phyloP scores from a whole-genome alignment of 345 rosid species.

The Eucalyptus pauciflora region DNA sequence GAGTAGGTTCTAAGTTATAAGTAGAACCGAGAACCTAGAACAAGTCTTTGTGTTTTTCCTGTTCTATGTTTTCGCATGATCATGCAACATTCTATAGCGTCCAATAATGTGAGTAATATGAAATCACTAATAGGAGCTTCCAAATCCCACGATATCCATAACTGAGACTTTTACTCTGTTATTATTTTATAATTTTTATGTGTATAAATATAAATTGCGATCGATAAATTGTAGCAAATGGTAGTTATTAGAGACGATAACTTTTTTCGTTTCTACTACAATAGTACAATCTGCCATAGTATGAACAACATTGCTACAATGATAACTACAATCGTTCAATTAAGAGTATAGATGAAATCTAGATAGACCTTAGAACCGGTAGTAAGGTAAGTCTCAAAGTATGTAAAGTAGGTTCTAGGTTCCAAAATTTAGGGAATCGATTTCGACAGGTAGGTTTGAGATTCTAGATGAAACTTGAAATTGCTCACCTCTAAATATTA shows the following conservation, averaged over 20 bases:
- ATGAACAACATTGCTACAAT: rapidly evolving
- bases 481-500: no score
- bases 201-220: rapidly evolving
- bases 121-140: rapidly evolving
- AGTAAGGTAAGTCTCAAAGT: no score
- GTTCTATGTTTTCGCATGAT: no score
- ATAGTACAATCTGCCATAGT: rapidly evolving
- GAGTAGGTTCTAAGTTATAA: no score
- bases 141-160: rapidly evolving
- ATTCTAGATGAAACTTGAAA: no score
- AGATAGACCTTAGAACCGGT: rapidly evolving
- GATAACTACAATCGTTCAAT: rapidly evolving
- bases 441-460: rapidly evolving
- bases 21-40: no score
- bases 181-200: no score
- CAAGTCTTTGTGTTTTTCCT: no score
- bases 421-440: rapidly evolving
- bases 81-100: rapidly evolving
- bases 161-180: no score
- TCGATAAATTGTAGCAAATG: rapidly evolving
- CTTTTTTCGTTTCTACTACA: no score
- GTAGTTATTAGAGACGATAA: rapidly evolving
- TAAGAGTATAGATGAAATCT: no score
- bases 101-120: no score
- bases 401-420: rapidly evolving